These are phyloP conservation scores for Extremus antarcticus DNA, from an alignment of 495 filamentous ascomycete genomes.

Conservation along the genomic window DNA sequence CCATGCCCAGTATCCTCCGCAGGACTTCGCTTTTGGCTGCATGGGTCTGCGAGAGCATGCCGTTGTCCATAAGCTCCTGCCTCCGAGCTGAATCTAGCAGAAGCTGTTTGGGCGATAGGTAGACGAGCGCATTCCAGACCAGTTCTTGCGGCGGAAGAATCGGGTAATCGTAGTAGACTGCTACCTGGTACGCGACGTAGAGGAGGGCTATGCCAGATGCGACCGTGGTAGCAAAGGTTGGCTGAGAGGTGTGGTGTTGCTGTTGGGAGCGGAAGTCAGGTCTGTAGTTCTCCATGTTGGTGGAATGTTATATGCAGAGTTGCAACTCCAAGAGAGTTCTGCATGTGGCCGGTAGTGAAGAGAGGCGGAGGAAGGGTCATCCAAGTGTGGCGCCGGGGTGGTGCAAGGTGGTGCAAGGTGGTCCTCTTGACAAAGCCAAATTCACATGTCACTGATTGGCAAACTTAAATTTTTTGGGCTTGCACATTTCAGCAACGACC, in stretches of 20 bases:
- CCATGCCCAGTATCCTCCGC: slow-evolving; percentile 54
- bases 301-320: too few relatives aligned
- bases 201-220: slow-evolving; percentile 3
- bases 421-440: not conserved
- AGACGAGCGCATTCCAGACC: slow-evolving; percentile 56
- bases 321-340: not conserved
- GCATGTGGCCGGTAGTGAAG: not conserved
- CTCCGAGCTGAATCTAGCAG: slow-evolving; percentile 20
- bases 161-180: slow-evolving; percentile 19
- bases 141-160: slow-evolving; percentile 27
- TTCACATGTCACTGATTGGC: not conserved
- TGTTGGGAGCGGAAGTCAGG: not conserved
- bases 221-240: slow-evolving; percentile 3
- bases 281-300: not conserved
- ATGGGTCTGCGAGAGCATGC: slow-evolving; percentile 26
- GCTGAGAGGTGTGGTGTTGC: not conserved
- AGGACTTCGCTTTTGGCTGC: slow-evolving; percentile 58
- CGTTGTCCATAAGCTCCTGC: slow-evolving; percentile 21
- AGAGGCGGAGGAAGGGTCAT: not conserved
- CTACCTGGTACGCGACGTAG: slow-evolving; percentile 13
- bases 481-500: too few relatives aligned
- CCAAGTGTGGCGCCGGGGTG: not conserved
- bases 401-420: too few relatives aligned
- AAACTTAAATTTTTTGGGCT: too few relatives aligned
- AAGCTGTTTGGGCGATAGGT: slow-evolving; percentile 31